Percentiles rank a stretch among this genome's conserved stretches.
Conservation (phyloP, 2,329 filamentous ascomycete genomes). For the Podosphaera aphanis region DNA sequence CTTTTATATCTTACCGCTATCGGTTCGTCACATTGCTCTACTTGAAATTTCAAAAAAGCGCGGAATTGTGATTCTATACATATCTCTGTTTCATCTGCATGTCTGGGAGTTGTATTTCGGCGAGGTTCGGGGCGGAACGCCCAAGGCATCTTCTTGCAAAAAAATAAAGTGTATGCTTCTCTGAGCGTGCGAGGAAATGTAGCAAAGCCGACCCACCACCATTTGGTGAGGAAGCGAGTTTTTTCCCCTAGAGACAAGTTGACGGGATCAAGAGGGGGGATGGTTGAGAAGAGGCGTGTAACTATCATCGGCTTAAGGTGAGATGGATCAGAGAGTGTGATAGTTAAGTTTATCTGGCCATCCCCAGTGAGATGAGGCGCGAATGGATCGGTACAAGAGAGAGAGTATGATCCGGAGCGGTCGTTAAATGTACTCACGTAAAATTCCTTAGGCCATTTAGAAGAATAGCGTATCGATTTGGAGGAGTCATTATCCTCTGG, state of each 20-base stretch:
- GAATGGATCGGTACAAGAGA: constrained; percentile 26
- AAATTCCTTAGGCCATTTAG: constrained; percentile 45
- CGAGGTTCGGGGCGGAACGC: constrained; percentile 42
- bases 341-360: constrained; percentile 28
- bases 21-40: constrained; percentile 19
- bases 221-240: constrained; percentile 25
- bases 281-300: constrained; percentile 32
- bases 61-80: constrained; percentile 25
- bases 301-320: constrained; percentile 32
- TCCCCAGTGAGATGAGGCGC: constrained; percentile 17
- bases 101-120: constrained; percentile 28
- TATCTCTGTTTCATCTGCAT: constrained; percentile 26
- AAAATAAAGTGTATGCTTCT: constrained; percentile 34
- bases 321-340: constrained; percentile 36
- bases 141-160: constrained; percentile 32
- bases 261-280: constrained; percentile 25
- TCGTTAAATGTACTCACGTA: constrained; percentile 58
- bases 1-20: constrained; percentile 28
- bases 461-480: constrained; percentile 19
- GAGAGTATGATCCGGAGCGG: constrained; percentile 28
- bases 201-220: constrained; percentile 45
- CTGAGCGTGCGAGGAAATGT: constrained; percentile 42
- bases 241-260: constrained; percentile 22
- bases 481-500: constrained; percentile 3
- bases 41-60: constrained; percentile 24